Evolutionary conservation across 148 eudicot genomes (phyloP), one percentile per base, ranked within the genome.

Genomic region (Linanthus parryae): DNA sequence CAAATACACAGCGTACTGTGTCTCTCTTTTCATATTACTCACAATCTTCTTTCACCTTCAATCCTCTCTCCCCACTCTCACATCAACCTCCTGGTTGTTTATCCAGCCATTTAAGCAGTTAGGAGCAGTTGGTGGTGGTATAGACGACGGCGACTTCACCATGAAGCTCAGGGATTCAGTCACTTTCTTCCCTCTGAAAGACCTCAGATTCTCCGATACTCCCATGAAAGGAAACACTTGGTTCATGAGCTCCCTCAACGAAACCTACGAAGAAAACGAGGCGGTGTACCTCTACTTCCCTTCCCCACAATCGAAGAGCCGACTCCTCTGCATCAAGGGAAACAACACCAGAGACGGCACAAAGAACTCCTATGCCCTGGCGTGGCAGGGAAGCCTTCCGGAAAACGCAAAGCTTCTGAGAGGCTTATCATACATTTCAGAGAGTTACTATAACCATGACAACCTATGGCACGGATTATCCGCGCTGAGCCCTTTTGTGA

Each of bases 201-300:
- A 76, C 38, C 56, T 61, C 28, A 59, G 77, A 3, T 72, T 51
- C 23, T 9, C 73, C 1, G 21, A 33, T 10, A 50, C 53, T 2
- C 36, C 73, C 31, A 52, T 30, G 62, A 10, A 36, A 12, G 78
- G 78, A 2, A 52, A 75, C 61, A 79, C 80, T 1, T 71, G 81
- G 84, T 79, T 71, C 64, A 71, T 74, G 81, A 79, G 84, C 66
- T 71, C 81, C 14, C 12, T 71, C 26, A 48, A 53, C 16, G 66
- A 60, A 47, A 66, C 63, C 0, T 48, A 57, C 4, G 74, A 74
- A 24, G 56, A 63, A 35, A 56, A 69, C 34, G 73, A 70, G 30
- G 37, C 72, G 12, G 48, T 38, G 36, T 52, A 70, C 54, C 64
- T 66, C 23, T 33, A 63, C 15, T 74, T 74, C 52, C 80, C 80